These are phyloP conservation scores for Stemphylium beticola DNA, from an alignment of 2,329 filamentous ascomycete genomes.

Conservation along the genomic window DNA sequence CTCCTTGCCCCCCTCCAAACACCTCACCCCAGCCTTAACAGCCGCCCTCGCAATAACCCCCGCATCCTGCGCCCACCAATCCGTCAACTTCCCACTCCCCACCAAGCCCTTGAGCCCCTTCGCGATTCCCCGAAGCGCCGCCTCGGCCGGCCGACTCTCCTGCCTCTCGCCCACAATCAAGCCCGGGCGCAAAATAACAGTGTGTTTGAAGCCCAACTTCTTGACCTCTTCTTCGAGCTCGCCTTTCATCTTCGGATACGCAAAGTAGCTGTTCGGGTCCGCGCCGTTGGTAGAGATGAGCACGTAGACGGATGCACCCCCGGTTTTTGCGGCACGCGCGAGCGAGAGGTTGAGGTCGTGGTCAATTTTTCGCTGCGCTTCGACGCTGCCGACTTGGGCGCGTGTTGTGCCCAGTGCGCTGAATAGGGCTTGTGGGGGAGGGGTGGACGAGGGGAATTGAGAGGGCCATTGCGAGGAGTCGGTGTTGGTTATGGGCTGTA, in stretches of 20 bases:
- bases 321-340: slow-evolving; percentile 74
- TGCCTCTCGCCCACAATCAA: slow-evolving; percentile 75
- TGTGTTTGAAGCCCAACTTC: slow-evolving; percentile 75
- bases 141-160: slow-evolving; percentile 65
- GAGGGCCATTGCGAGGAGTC: slow-evolving; percentile 72
- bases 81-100: slow-evolving; percentile 55
- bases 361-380: slow-evolving; percentile 85
- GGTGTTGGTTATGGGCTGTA: slow-evolving; percentile 69
- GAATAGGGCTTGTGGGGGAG: slow-evolving; percentile 70
- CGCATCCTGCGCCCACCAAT: slow-evolving; percentile 75
- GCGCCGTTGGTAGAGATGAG: slow-evolving; percentile 69
- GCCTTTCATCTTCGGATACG: slow-evolving; percentile 77
- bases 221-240: slow-evolving; percentile 82
- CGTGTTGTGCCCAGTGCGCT: slow-evolving; percentile 83
- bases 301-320: slow-evolving; percentile 76
- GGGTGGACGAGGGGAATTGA: slow-evolving; percentile 62
- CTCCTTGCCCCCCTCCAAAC: slow-evolving; percentile 59
- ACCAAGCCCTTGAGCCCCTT: slow-evolving; percentile 43
- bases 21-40: slow-evolving; percentile 62
- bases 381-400: slow-evolving; percentile 74
- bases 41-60: slow-evolving; percentile 74
- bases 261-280: slow-evolving; percentile 58
- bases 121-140: slow-evolving; percentile 62
- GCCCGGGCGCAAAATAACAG: slow-evolving; percentile 76
- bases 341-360: slow-evolving; percentile 83